Evolutionary conservation across 805 yeast genomes (phyloP).

Genomic region (Candida piceae): DNA sequence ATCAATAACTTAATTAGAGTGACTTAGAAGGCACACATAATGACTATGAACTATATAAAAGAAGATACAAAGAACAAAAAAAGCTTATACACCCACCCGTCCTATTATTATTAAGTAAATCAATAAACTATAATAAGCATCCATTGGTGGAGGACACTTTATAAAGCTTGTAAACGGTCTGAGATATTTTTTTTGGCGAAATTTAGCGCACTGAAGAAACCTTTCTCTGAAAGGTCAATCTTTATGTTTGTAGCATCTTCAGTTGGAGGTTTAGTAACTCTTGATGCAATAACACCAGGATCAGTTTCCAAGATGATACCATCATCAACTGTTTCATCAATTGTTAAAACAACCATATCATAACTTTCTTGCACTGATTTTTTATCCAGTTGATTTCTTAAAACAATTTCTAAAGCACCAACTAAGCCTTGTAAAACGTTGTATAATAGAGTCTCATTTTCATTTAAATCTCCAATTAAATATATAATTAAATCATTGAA

Average conservation of each 20-base stretch:
- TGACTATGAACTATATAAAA: too few species aligned
- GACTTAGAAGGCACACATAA: too few species aligned
- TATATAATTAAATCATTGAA: slow-evolving; percentile 68
- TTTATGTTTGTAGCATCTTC: slow-evolving; percentile 56
- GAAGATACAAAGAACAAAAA: too few species aligned
- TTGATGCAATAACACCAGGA: slow-evolving; percentile 75
- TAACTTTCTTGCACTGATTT: slow-evolving; percentile 73
- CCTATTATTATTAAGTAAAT: too few species aligned
- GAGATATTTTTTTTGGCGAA: slow-evolving; percentile 71
- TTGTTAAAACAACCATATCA: slow-evolving; percentile 78
- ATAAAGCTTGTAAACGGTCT: slow-evolving; percentile 37
- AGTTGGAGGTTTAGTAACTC: slow-evolving; percentile 85
- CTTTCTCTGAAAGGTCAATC: slow-evolving; percentile 68
- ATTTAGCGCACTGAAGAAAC: slow-evolving; percentile 77
- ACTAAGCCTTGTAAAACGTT: slow-evolving; percentile 71
- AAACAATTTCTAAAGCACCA: slow-evolving; percentile 75
- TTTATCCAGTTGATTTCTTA: slow-evolving; percentile 70
- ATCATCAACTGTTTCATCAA: slow-evolving; percentile 91
- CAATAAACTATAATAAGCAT: not conserved
- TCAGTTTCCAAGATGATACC: slow-evolving; percentile 91
- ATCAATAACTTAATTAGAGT: too few species aligned
- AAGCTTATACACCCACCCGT: too few species aligned
- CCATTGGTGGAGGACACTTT: not conserved
- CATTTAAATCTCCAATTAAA: slow-evolving; percentile 69
- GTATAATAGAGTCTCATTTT: slow-evolving; percentile 79